A percentile compares a stretch with the other conserved stretches of the same genome.
Conservation (phyloP, 2,329 filamentous ascomycete genomes). For the Lecanicillium sp. region DNA sequence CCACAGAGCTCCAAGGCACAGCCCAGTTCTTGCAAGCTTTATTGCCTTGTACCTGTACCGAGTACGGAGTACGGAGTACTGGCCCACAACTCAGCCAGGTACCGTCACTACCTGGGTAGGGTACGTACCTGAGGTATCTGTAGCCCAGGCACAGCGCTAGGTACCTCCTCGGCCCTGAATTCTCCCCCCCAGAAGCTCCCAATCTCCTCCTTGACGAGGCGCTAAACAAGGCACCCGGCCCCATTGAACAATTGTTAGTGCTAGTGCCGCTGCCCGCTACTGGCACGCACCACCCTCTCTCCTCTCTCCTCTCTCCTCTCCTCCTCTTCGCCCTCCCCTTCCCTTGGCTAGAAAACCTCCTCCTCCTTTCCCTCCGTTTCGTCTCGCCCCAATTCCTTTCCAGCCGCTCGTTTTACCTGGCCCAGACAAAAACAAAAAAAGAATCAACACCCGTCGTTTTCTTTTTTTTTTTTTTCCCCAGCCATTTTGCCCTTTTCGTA, state of each 20-base stretch:
- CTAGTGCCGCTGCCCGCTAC: background rate
- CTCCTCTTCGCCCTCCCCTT: background rate
- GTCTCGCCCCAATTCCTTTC: conserved; percentile 10
- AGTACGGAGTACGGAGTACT: too few relatives aligned
- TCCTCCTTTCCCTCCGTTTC: conserved; percentile 10
- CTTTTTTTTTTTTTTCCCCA: conserved; percentile 1
- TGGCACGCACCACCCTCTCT: background rate
- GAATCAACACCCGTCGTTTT: background rate
- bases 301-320: background rate
- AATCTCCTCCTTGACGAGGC: background rate
- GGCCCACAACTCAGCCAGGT: too few relatives aligned
- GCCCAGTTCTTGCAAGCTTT: too few relatives aligned
- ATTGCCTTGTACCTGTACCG: too few relatives aligned
- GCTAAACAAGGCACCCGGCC: background rate
- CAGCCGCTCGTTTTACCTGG: conserved; percentile 15
- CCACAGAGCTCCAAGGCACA: too few relatives aligned
- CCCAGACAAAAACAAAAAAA: conserved; percentile 3
- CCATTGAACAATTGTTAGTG: background rate
- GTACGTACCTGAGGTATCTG: too few relatives aligned
- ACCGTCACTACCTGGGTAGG: too few relatives aligned
- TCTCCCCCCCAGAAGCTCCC: background rate
- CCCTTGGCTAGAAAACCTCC: conserved; percentile 2
- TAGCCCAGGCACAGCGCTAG: too few relatives aligned
- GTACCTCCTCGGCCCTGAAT: too few relatives aligned
- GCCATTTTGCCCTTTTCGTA: background rate